Percentiles rank a stretch among this genome's conserved stretches.
These are phyloP conservation scores for Cucurbitaria berberidis DNA, from an alignment of 2,329 filamentous ascomycete genomes.

Conservation along the genomic window DNA sequence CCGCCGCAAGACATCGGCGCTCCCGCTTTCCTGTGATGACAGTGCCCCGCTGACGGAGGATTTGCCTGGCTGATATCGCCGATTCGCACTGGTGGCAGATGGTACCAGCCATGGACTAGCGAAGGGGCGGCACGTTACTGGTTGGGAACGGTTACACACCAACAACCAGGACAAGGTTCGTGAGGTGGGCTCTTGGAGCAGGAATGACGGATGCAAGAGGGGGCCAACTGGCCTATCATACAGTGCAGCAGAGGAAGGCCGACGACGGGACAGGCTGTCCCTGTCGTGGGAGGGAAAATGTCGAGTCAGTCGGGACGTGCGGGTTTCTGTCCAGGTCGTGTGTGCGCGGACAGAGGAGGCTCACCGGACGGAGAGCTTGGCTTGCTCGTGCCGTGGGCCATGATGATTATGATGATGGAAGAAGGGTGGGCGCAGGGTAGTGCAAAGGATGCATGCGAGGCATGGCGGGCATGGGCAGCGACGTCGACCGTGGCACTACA, in stretches of 20 bases:
- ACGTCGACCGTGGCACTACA: slow-evolving; percentile 13
- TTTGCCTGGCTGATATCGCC: slow-evolving; percentile 34
- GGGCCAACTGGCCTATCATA: slow-evolving; percentile 44
- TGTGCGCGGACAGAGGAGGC: slow-evolving; percentile 10
- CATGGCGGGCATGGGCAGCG: slow-evolving; percentile 21
- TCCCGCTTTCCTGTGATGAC: slow-evolving; percentile 20
- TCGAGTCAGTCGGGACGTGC: slow-evolving; percentile 36
- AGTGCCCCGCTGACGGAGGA: slow-evolving; percentile 36
- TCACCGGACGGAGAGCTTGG: slow-evolving; percentile 9
- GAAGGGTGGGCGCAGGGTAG: slow-evolving; percentile 19
- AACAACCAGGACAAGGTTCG: slow-evolving; percentile 29
- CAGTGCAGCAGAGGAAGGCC: slow-evolving; percentile 26
- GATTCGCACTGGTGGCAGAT: slow-evolving; percentile 38
- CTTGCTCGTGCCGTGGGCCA: slow-evolving; percentile 28
- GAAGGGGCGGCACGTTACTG: slow-evolving; percentile 35
- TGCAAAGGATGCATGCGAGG: slow-evolving; percentile 20
- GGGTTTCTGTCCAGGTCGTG: slow-evolving; percentile 17
- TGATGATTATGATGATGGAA: too few species aligned
- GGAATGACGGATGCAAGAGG: slow-evolving; percentile 37
- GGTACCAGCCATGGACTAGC: slow-evolving; percentile 21
- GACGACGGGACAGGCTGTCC: slow-evolving; percentile 5
- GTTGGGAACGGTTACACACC: slow-evolving; percentile 28
- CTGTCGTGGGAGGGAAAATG: too few species aligned
- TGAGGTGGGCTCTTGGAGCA: slow-evolving; percentile 17
- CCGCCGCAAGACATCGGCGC: slow-evolving; percentile 25